phyloP scores from a whole-genome alignment of 1,284 basidiomycete genomes.

The Cronartium ribicola region DNA sequence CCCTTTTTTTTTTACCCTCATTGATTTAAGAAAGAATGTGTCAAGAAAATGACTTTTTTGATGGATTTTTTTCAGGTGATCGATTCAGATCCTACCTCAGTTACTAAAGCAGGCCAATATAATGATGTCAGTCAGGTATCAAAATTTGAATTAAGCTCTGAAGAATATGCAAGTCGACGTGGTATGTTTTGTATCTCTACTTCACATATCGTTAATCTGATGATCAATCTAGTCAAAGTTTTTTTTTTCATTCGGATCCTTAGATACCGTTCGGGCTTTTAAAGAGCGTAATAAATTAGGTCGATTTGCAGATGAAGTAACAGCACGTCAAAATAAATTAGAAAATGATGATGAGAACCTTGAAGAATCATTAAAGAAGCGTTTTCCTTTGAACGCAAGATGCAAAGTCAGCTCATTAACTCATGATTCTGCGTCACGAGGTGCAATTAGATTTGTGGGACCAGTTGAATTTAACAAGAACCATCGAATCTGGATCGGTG shows the following conservation, averaged over 20 bases:
- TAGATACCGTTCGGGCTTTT: slow-evolving; percentile 85
- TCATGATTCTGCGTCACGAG: slow-evolving; percentile 57
- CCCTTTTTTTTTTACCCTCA: neutral
- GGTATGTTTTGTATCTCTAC: slow-evolving; percentile 55
- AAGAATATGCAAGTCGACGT: slow-evolving; percentile 72
- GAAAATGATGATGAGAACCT: slow-evolving; percentile 3
- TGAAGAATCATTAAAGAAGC: slow-evolving; percentile 48
- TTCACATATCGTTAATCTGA: neutral
- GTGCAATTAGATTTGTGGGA: slow-evolving; percentile 80
- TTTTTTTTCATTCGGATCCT: neutral
- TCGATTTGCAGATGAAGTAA: slow-evolving; percentile 62
- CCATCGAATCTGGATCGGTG: slow-evolving; percentile 69
- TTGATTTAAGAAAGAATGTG: neutral
- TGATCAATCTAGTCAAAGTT: neutral
- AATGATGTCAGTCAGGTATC: slow-evolving; percentile 80
- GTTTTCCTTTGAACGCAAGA: slow-evolving; percentile 61
- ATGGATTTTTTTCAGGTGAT: slow-evolving; percentile 7
- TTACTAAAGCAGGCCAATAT: slow-evolving; percentile 60
- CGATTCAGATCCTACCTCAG: slow-evolving; percentile 8
- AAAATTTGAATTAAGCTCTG: slow-evolving; percentile 82
- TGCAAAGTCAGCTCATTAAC: slow-evolving; percentile 66
- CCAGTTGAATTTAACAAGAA: slow-evolving; percentile 65
- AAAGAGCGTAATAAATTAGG: slow-evolving; percentile 85
- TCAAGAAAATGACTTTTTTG: neutral
- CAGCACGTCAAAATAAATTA: neutral